phyloP scores from a whole-genome alignment of 768 basidiomycete genomes.

The Macrolepiota dolichaula region DNA sequence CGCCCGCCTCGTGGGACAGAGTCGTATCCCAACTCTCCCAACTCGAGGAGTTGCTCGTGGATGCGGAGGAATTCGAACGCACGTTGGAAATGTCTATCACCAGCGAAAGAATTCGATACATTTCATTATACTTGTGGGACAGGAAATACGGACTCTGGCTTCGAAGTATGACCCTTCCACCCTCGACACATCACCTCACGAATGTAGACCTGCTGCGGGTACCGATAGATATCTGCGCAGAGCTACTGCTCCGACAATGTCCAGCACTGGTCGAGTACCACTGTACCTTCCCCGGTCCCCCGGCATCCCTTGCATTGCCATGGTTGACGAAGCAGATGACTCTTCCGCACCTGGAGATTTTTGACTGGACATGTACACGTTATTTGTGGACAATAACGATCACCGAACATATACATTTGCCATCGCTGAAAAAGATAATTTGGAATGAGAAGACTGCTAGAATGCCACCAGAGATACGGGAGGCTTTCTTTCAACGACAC shows the following conservation, averaged over 20 bases:
- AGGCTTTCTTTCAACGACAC: neutral
- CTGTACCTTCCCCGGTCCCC: neutral
- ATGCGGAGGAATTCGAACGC: too few species aligned
- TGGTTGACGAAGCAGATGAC: neutral
- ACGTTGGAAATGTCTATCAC: neutral
- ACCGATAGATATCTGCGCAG: neutral
- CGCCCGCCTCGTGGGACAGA: neutral
- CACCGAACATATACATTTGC: neutral
- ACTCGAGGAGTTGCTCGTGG: neutral
- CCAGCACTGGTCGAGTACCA: neutral
- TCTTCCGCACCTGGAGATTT: neutral
- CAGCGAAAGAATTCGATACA: neutral
- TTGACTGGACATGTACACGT: neutral
- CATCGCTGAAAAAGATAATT: neutral
- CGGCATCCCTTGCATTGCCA: neutral
- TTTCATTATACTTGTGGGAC: neutral
- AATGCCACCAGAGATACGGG: too few species aligned
- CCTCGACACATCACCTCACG: neutral
- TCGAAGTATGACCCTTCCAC: neutral
- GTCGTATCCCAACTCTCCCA: neutral
- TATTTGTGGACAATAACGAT: neutral
- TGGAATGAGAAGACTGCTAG: neutral
- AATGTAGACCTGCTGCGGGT: neutral
- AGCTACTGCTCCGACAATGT: neutral
- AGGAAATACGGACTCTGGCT: too few species aligned